These are phyloP conservation scores for Cryphonectria carpinicola DNA, from an alignment of 2,329 filamentous ascomycete species.

Conservation along the genomic window DNA sequence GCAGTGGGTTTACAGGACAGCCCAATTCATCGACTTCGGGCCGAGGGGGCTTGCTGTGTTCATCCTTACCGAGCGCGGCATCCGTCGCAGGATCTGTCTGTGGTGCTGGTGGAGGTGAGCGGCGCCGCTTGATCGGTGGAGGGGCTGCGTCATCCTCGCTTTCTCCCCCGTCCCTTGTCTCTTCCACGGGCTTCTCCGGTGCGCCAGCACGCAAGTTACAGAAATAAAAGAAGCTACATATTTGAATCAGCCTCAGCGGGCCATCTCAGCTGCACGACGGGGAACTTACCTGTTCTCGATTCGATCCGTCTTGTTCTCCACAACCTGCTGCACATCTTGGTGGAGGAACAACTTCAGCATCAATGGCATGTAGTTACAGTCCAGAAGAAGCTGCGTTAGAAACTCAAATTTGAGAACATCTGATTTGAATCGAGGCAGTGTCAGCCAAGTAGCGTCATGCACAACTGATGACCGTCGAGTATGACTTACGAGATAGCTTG, in stretches of 20 bases:
- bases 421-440: conserved; percentile 39
- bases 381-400: conserved; percentile 86
- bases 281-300: conserved; percentile 74
- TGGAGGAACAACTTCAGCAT: conserved; percentile 92
- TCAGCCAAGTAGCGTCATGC: background rate
- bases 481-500: conserved; percentile 80
- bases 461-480: background rate
- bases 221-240: conserved; percentile 81
- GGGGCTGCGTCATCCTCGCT: conserved; percentile 80
- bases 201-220: conserved; percentile 67
- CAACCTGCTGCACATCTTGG: conserved; percentile 88
- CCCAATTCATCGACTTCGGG: conserved; percentile 85
- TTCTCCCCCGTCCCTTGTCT: conserved; percentile 41
- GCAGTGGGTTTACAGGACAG: conserved; percentile 72
- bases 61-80: conserved; percentile 3
- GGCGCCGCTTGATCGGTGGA: conserved; percentile 74
- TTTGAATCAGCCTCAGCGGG: background rate
- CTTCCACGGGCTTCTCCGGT: conserved; percentile 29
- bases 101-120: conserved; percentile 48
- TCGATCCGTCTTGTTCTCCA: conserved; percentile 83
- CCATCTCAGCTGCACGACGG: conserved; percentile 53
- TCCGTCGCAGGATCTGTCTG: conserved; percentile 36
- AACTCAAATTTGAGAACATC: conserved; percentile 97
- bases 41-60: conserved; percentile 38
- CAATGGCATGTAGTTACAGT: conserved; percentile 92